Base-by-base conservation (phyloP, 169 alveolate species). In the Plasmodium sp. region DNA sequence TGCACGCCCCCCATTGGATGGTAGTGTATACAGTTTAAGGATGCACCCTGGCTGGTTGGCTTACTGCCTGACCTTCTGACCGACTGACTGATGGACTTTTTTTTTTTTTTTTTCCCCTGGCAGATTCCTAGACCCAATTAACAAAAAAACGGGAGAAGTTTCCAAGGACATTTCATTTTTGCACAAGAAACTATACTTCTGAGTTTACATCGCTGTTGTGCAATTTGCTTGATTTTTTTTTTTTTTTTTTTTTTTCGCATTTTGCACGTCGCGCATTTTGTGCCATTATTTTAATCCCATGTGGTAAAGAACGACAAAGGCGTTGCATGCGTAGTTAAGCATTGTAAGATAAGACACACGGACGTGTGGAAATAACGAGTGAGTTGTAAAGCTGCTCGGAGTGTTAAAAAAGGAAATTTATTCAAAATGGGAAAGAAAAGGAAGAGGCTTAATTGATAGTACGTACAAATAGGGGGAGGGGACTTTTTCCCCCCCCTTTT, bases 91-190 rank as follows among this genome's bases (percentile, higher is more conserved):
- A 22, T 22, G 27, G 27, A 22, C 5, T 79, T 34, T 36, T 62
- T 34, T 34, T 34, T 36, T 81, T 58, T 62, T 54, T 79, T 79
- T 12, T 12, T 51, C n/a, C 48, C n/a, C 16, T 9, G 48, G 18
- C 77, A 91, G 95, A 72, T 91, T 91, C 62, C 81, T 91, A 51
- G 92, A 91, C 33, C 95, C 95, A 41, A 73, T 82, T 81, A 91
- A 91, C 48, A 81, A 91, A 73, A 91, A 91, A 51, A 91, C 95
- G 1, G 95, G 95, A 48, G 95, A 91, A 80, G 95, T 91, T 45
- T 91, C 95, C 54, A 91, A 91, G 84, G 95, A 91, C 58, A 82
- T 91, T 91, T 62, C 95, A 62, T 91, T 91, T 45, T 91, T 91
- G 45, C 95, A 91, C 84, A 91, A 91, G 75, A 91, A 91, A 73